Evolutionary conservation across 2,329 filamentous ascomycete genomes (phyloP).

Genomic region (Cadophora sp.): DNA sequence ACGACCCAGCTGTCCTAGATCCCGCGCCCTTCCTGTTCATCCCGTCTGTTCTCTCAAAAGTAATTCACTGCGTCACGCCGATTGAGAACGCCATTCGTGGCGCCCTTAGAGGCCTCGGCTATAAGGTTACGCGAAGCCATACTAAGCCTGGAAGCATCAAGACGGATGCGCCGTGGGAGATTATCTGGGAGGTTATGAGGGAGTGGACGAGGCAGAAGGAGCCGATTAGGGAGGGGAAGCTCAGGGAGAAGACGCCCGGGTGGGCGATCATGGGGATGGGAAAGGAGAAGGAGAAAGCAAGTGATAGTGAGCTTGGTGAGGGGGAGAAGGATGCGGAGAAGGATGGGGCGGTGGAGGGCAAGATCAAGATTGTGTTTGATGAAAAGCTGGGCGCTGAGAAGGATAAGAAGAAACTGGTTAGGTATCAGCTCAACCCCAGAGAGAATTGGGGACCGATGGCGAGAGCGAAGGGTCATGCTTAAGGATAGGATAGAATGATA

Average conservation of each 20-base stretch:
- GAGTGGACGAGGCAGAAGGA: conserved; percentile 87
- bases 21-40: conserved; percentile 86
- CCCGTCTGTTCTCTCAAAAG: conserved; percentile 74
- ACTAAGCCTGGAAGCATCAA: conserved; percentile 90
- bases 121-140: conserved; percentile 84
- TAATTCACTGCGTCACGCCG: conserved; percentile 80
- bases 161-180: conserved; percentile 89
- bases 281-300: conserved; percentile 41
- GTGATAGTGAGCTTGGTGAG: conserved; percentile 21
- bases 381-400: conserved; percentile 76
- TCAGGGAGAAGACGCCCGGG: conserved; percentile 74
- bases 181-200: conserved; percentile 91
- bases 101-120: conserved; percentile 81
- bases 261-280: conserved; percentile 66
- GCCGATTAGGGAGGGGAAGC: conserved; percentile 75
- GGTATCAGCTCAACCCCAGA: conserved; percentile 89
- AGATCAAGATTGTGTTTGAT: conserved; percentile 72
- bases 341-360: conserved; percentile 28
- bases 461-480: conserved; percentile 38
- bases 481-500: not conserved
- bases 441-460: conserved; percentile 87
- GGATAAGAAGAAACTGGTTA: conserved; percentile 71
- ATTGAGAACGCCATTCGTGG: conserved; percentile 81
- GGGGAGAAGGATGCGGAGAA: conserved; percentile 38
- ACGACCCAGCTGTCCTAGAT: conserved; percentile 71